phyloP scores from a whole-genome alignment of 352 stramenopile genomes.

The Globisporangium iwayamae region DNA sequence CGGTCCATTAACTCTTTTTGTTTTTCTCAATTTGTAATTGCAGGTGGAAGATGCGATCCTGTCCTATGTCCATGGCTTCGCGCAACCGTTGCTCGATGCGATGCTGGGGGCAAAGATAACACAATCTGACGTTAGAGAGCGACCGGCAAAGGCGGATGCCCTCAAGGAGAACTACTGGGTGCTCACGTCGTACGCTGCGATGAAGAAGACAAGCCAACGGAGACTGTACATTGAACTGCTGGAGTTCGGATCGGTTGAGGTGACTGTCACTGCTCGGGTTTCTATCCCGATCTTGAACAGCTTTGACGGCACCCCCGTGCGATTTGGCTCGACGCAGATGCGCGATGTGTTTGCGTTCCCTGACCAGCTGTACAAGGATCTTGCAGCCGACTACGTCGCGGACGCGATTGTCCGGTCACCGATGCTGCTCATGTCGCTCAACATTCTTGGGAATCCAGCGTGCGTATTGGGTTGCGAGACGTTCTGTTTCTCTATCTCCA shows the following conservation, averaged over 20 bases:
- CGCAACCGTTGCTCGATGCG: constrained; percentile 38
- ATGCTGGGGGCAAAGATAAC: constrained; percentile 11
- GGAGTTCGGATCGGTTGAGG: constrained; percentile 45
- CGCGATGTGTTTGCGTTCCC: constrained; percentile 68
- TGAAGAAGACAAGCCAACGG: constrained; percentile 36
- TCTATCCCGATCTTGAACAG: constrained; percentile 78
- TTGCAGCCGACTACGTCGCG: constrained; percentile 78
- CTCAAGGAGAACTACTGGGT: constrained; percentile 2
- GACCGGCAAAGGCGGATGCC: not conserved
- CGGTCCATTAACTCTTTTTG: not conserved
- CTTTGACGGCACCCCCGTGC: constrained; percentile 72
- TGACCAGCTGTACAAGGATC: constrained; percentile 78
- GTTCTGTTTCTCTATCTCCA: not conserved
- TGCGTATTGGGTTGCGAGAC: constrained; percentile 26
- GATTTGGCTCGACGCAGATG: constrained; percentile 52
- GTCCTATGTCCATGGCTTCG: constrained; percentile 39
- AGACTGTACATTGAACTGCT: constrained; percentile 66
- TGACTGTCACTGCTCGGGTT: constrained; percentile 76
- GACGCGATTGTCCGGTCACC: constrained; percentile 77
- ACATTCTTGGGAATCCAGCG: constrained; percentile 83
- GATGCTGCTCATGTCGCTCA: constrained; percentile 80
- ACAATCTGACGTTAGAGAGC: too few species aligned
- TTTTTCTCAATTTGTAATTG: constrained; percentile 14
- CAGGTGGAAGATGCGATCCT: constrained; percentile 63
- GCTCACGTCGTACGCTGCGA: constrained; percentile 13